These are phyloP conservation scores for Ophiosphaerella herpotricha DNA, from an alignment of 2,329 filamentous ascomycete species.

Conservation along the genomic window DNA sequence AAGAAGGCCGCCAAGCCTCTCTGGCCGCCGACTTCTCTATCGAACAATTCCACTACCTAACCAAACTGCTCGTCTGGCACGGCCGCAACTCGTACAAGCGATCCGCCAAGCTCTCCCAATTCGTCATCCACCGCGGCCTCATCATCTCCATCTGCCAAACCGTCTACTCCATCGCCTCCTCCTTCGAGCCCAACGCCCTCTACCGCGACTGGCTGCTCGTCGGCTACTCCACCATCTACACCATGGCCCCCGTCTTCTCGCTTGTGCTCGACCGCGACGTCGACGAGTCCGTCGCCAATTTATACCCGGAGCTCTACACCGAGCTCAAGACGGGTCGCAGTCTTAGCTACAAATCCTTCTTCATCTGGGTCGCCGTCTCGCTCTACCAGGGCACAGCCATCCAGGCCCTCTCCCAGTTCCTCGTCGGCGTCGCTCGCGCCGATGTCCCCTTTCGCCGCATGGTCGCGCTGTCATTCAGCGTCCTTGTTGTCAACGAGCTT, in stretches of 20 bases:
- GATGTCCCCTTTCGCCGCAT: slow-evolving; percentile 57
- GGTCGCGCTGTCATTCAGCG: slow-evolving; percentile 90
- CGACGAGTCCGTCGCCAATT: slow-evolving; percentile 87
- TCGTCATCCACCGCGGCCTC: slow-evolving; percentile 95
- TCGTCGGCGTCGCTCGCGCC: slow-evolving; percentile 70
- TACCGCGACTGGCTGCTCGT: slow-evolving; percentile 96
- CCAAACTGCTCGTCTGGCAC: slow-evolving; percentile 98
- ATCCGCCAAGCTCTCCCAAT: slow-evolving; percentile 92
- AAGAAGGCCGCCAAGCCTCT: slow-evolving; percentile 93
- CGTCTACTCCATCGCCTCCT: slow-evolving; percentile 91
- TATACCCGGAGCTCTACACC: slow-evolving; percentile 97
- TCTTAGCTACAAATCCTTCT: slow-evolving; percentile 91
- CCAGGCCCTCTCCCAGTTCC: slow-evolving; percentile 87
- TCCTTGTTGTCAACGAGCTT: slow-evolving; percentile 89
- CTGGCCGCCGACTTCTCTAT: slow-evolving; percentile 97
- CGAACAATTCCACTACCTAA: slow-evolving; percentile 91
- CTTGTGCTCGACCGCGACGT: slow-evolving; percentile 95
- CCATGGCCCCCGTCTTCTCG: slow-evolving; percentile 88
- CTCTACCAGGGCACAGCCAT: slow-evolving; percentile 96
- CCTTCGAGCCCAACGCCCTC: slow-evolving; percentile 90
- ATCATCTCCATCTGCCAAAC: slow-evolving; percentile 97
- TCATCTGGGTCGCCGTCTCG: slow-evolving; percentile 92
- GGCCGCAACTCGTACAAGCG: slow-evolving; percentile 97
- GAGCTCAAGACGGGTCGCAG: slow-evolving; percentile 89
- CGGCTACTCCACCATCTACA: slow-evolving; percentile 95